Percentiles rank a stretch among this genome's conserved stretches.
Conservation (phyloP, 2,329 filamentous ascomycete species). For the Aspergillus sp. region DNA sequence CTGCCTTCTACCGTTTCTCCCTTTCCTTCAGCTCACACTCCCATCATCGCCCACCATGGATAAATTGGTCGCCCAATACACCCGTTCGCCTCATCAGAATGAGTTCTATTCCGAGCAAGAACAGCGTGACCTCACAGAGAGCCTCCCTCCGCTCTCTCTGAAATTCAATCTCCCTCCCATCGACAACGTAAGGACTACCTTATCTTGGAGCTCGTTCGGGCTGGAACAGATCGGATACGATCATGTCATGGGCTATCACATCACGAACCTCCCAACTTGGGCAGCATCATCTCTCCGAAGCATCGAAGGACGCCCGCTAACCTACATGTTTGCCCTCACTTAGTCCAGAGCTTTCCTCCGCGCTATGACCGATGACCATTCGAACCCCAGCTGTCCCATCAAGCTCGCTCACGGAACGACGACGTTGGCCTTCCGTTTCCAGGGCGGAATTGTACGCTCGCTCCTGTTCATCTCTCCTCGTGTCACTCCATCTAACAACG, state of each 20-base stretch:
- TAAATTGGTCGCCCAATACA: conserved; percentile 88
- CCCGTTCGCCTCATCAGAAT: conserved; percentile 69
- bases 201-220: too few relatives aligned
- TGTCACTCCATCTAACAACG: neutral
- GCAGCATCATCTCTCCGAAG: neutral
- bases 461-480: neutral
- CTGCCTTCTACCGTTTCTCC: neutral
- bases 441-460: conserved; percentile 73
- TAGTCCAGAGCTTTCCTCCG: conserved; percentile 93
- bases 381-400: conserved; percentile 96
- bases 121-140: conserved; percentile 69
- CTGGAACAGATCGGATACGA: too few relatives aligned
- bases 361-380: conserved; percentile 93
- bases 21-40: neutral
- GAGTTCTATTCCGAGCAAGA: conserved; percentile 71
- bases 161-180: conserved; percentile 95
- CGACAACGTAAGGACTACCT: conserved; percentile 64
- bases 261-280: neutral
- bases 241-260: neutral
- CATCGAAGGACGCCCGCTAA: conserved; percentile 12
- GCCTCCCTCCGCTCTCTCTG: conserved; percentile 73
- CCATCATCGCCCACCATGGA: conserved; percentile 63
- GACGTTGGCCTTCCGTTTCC: conserved; percentile 95
- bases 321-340: conserved; percentile 5
- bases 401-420: conserved; percentile 99